These are phyloP conservation scores for Dryadomyces sulphureus DNA, from an alignment of 2,329 filamentous ascomycete genomes.

Conservation along the genomic window DNA sequence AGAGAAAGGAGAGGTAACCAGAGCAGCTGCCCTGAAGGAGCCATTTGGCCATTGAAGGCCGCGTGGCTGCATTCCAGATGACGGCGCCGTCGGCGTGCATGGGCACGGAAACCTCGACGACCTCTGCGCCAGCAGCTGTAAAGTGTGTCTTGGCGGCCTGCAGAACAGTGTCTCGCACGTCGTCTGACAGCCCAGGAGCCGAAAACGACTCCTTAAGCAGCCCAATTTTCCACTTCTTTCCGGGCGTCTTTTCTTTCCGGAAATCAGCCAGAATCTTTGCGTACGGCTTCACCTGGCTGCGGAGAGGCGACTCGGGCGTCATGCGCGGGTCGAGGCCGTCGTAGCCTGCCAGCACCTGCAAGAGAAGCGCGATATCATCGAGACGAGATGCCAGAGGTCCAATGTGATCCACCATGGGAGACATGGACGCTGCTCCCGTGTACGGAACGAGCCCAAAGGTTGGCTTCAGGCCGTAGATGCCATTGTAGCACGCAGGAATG, in stretches of 20 bases:
- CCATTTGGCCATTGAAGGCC: slow-evolving; percentile 17
- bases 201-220: slow-evolving; percentile 28
- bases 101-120: slow-evolving; percentile 29
- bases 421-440: slow-evolving; percentile 26
- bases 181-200: slow-evolving; percentile 20
- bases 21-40: slow-evolving; percentile 16
- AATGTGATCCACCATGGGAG: slow-evolving; percentile 28
- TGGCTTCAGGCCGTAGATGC: slow-evolving; percentile 29
- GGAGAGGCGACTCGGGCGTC: slow-evolving; percentile 24
- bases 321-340: slow-evolving; percentile 31
- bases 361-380: slow-evolving; percentile 24
- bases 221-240: slow-evolving; percentile 24
- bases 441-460: slow-evolving; percentile 34
- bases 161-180: slow-evolving; percentile 22
- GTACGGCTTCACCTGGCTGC: slow-evolving; percentile 18
- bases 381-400: slow-evolving; percentile 28
- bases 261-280: slow-evolving; percentile 13
- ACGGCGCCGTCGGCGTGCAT: slow-evolving; percentile 29
- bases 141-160: slow-evolving; percentile 21
- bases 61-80: slow-evolving; percentile 30
- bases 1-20: slow-evolving; percentile 17
- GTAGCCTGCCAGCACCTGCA: slow-evolving; percentile 26
- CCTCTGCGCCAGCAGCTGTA: slow-evolving; percentile 24
- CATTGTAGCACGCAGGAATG: slow-evolving; percentile 30
- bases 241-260: slow-evolving; percentile 15